These are phyloP conservation scores for Mortierella sp. DNA, from an alignment of 371 early-diverging fungal genomes.

Conservation along the genomic window DNA sequence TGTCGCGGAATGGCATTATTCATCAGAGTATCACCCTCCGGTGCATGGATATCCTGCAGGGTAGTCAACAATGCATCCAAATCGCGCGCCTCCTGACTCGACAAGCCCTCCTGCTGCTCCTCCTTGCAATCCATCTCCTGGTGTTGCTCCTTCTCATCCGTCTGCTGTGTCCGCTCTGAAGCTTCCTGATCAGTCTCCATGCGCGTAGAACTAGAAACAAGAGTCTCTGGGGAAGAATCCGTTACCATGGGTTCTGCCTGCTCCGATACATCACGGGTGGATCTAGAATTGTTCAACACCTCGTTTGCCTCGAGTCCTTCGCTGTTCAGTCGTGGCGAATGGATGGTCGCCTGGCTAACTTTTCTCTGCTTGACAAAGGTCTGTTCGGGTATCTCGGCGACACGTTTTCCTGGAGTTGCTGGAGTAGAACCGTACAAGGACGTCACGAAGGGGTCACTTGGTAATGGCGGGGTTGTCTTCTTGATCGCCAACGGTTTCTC, in stretches of 20 bases:
- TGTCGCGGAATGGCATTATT: neutral
- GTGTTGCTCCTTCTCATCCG: neutral
- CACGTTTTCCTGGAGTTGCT: conserved; percentile 46
- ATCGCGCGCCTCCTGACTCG: conserved; percentile 21
- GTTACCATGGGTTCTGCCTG: neutral
- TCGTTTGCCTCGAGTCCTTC: neutral
- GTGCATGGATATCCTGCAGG: conserved; percentile 34
- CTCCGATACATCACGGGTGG: neutral
- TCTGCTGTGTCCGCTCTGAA: neutral
- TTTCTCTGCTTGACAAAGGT: conserved; percentile 38
- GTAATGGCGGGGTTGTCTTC: conserved; percentile 24
- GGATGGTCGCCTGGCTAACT: conserved; percentile 32
- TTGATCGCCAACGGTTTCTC: conserved; percentile 13
- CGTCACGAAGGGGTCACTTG: conserved; percentile 4
- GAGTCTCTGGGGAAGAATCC: neutral
- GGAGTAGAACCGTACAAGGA: conserved; percentile 8
- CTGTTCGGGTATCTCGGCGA: conserved; percentile 41
- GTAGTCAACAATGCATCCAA: conserved; percentile 23
- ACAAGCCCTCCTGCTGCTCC: neutral
- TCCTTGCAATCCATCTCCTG: neutral
- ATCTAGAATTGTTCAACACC: neutral
- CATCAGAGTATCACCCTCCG: conserved; percentile 14
- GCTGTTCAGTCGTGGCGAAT: conserved; percentile 13
- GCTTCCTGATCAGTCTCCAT: conserved; percentile 12
- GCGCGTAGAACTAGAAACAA: neutral